Percentiles rank a stretch among this genome's conserved stretches.
Evolutionary conservation across 1,284 basidiomycete genomes (phyloP).

Genomic region (Rhodotorula mucilaginosa): DNA sequence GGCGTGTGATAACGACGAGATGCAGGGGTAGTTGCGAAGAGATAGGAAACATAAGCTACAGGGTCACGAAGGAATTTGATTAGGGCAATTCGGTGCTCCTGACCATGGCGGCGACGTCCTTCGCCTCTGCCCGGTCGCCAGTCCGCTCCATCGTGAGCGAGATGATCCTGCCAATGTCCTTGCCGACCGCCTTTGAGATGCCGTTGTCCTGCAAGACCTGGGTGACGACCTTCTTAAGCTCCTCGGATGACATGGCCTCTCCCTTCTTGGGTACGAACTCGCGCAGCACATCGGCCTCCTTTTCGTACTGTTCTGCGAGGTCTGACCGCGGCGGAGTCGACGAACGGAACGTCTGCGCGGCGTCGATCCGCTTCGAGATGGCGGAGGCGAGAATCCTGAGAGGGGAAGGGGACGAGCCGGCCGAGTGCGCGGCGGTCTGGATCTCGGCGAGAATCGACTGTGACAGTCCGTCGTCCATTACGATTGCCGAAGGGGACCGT

Average conservation of each 20-base stretch:
- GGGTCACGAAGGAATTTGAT: neutral
- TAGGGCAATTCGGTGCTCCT: conserved; percentile 15
- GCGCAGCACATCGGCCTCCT: conserved; percentile 23
- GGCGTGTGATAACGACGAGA: too few relatives aligned
- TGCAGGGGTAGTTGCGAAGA: too few relatives aligned
- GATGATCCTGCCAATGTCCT: conserved; percentile 35
- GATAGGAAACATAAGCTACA: neutral
- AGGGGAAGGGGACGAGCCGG: conserved; percentile 17
- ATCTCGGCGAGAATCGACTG: conserved; percentile 34
- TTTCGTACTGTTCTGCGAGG: conserved; percentile 29
- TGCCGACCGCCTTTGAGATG: conserved; percentile 17
- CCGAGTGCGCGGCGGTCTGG: conserved; percentile 28
- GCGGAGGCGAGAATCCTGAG: conserved; percentile 25
- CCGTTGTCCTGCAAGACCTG: conserved; percentile 15
- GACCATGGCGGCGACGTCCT: conserved; percentile 33
- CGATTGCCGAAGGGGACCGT: neutral
- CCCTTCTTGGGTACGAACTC: conserved; percentile 24
- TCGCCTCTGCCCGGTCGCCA: conserved; percentile 29
- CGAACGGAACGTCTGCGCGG: conserved; percentile 25
- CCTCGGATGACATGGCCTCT: neutral
- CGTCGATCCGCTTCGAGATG: conserved; percentile 31
- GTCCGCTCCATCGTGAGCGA: conserved; percentile 23
- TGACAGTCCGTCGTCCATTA: too few relatives aligned
- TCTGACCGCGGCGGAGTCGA: conserved; percentile 24
- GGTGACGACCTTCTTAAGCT: conserved; percentile 24